A percentile compares a stretch with the other conserved stretches of the same genome.
phyloP scores from a whole-genome alignment of 305 asterid genomes.

The Solanum hybrid region DNA sequence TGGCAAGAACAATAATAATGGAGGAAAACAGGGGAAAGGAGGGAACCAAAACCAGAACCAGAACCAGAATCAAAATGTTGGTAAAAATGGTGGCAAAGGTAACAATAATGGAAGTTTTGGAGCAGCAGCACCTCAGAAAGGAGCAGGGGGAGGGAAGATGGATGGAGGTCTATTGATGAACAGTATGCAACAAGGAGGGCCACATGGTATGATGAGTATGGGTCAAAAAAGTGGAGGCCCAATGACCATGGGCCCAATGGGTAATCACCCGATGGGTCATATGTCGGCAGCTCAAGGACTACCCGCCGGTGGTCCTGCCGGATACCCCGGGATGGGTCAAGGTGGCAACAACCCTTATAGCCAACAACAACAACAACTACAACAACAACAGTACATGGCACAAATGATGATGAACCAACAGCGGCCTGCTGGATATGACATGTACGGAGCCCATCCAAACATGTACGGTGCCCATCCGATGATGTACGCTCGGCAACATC shows the following conservation, averaged over 20 bases:
- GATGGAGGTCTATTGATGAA: slow-evolving; percentile 28
- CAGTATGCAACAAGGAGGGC: slow-evolving; percentile 21
- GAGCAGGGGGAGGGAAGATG: slow-evolving; percentile 27
- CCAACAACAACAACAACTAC: slow-evolving; percentile 37
- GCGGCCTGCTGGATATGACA: slow-evolving; percentile 29
- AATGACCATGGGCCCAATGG: slow-evolving; percentile 31
- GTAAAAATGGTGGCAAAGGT: slow-evolving; percentile 24
- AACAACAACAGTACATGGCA: slow-evolving; percentile 44
- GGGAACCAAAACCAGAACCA: slow-evolving; percentile 20
- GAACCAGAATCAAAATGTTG: slow-evolving; percentile 17
- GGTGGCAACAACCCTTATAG: slow-evolving; percentile 44
- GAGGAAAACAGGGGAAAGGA: slow-evolving; percentile 26
- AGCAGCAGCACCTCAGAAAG: slow-evolving; percentile 20
- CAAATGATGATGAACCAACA: slow-evolving; percentile 70
- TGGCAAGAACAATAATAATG: neutral
- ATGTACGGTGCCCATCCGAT: slow-evolving; percentile 33
- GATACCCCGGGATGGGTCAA: slow-evolving; percentile 33
- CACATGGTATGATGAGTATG: slow-evolving; percentile 19
- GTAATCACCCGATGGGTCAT: slow-evolving; percentile 23
- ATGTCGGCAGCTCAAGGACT: slow-evolving; percentile 43
- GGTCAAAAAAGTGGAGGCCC: slow-evolving; percentile 19
- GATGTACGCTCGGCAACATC: slow-evolving; percentile 23
- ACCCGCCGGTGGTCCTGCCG: slow-evolving; percentile 21
- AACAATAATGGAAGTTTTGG: slow-evolving; percentile 10
- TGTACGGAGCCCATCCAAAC: slow-evolving; percentile 30